A percentile compares a stretch with the other conserved stretches of the same genome.
Evolutionary conservation across 2,329 filamentous ascomycete genomes (phyloP).

Genomic region (Cryphonectria naterciae): DNA sequence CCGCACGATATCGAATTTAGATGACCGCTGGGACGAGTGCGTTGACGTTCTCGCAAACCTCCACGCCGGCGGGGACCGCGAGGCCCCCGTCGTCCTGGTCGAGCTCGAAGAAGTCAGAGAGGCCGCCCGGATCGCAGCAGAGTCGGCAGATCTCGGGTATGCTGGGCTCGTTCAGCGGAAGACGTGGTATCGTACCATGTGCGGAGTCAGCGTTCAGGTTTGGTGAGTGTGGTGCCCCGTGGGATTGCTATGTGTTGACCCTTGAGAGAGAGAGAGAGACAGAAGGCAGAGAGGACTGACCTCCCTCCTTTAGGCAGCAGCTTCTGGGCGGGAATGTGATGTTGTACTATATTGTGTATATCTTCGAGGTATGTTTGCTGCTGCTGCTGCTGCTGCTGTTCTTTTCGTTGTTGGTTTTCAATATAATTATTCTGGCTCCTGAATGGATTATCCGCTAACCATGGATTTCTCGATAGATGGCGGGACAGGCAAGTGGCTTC

Average conservation of each 20-base stretch:
- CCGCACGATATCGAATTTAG: slow-evolving; percentile 31
- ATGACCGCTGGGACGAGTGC: slow-evolving; percentile 70
- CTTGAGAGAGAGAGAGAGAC: neutral
- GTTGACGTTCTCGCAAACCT: slow-evolving; percentile 60
- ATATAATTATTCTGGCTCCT: neutral
- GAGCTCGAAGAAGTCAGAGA: slow-evolving; percentile 35
- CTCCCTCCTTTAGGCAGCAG: slow-evolving; percentile 47
- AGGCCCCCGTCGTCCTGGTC: slow-evolving; percentile 50
- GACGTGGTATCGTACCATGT: slow-evolving; percentile 56
- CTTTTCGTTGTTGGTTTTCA: slow-evolving; percentile 33
- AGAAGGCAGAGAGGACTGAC: neutral
- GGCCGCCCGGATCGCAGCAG: slow-evolving; percentile 43
- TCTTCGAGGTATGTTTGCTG: slow-evolving; percentile 47
- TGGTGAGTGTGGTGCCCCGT: slow-evolving; percentile 34
- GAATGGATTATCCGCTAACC: neutral
- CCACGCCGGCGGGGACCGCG: slow-evolving; percentile 59
- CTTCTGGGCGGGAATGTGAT: slow-evolving; percentile 61
- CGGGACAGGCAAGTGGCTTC: slow-evolving; percentile 18
- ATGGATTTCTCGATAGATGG: slow-evolving; percentile 10
- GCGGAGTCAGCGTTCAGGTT: slow-evolving; percentile 56
- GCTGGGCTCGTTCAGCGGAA: slow-evolving; percentile 50
- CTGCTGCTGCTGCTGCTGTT: neutral
- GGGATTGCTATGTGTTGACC: neutral
- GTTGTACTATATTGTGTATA: slow-evolving; percentile 65
- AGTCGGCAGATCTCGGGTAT: slow-evolving; percentile 45